Evolutionary conservation across 257 asterid species (phyloP), one percentile per base, ranked within the genome.

Genomic region (Solanum chilense): DNA sequence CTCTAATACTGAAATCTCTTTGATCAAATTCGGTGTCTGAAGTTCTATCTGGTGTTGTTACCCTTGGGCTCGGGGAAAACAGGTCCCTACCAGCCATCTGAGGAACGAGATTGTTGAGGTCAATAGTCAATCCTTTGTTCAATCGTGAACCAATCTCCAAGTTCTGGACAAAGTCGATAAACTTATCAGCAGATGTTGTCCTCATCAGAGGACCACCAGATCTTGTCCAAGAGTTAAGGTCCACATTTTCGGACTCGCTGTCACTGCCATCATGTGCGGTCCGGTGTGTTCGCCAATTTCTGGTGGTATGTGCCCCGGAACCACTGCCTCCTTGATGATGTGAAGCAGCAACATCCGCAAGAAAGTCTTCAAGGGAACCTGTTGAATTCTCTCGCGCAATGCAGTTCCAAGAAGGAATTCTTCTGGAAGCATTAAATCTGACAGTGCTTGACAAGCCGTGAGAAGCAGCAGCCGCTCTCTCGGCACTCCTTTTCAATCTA

Each of bases 181-280:
- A 94, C 49, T 87, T 88, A 82, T 95, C 96, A 0, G 98, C 93
- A 2, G 98, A 95, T 23, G 95, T 92, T 0, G 98, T 95, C 91
- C 98, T 92, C 98, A 95, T 95, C 88, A 95, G 76, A 23, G 98
- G 98, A 27, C 98, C 98, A 8, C 98, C 98, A 0, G 95, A 90
- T 84, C 96, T 92, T 2, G 98, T 95, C 98, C 98, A 95, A 3
- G 96, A 91, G 70, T 62, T 90, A 45, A 88, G 90, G 70, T 94
- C 98, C 4, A 86, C 91, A 29, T 88, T 90, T 88, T 95, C 98
- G 0, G 98, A 86, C 82, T 95, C 98, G 62, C 98, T 92, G 80
- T 94, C 98, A 47, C 96, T 93, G 25, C 95, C 96, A 10, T 93
- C 98, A 15, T 88, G 91, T 0, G 86, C 3, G 71, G 80, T 52